Evolutionary conservation across 306 rosid genomes (phyloP).

Genomic region (Alnus rubra): DNA sequence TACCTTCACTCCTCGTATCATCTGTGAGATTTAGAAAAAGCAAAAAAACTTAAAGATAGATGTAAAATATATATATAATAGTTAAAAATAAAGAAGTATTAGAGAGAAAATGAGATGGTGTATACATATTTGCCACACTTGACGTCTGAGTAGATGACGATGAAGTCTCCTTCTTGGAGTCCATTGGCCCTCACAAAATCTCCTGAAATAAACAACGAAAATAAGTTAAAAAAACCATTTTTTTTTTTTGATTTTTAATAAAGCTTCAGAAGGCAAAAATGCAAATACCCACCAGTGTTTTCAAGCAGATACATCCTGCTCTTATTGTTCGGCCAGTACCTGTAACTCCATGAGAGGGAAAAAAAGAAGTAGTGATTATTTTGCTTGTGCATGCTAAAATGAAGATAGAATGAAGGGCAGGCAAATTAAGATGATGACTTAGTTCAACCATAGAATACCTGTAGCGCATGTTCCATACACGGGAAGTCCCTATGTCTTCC

Average conservation of each 20-base stretch:
- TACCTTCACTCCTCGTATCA: conserved; percentile 98
- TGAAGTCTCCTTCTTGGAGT: conserved; percentile 98
- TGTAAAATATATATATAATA: too few species aligned
- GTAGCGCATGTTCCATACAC: conserved; percentile 97
- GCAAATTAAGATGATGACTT: neutral
- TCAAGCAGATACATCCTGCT: conserved; percentile 99
- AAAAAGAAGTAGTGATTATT: conserved; percentile 21
- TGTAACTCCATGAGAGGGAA: conserved; percentile 52
- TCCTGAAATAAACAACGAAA: conserved; percentile 40
- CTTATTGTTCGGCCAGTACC: conserved; percentile 99
- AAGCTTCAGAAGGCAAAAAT: neutral
- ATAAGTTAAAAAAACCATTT: neutral
- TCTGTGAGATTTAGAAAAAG: conserved; percentile 26
- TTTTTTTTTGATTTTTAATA: neutral
- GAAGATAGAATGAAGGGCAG: neutral
- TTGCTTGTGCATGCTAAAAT: neutral
- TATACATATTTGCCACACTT: conserved; percentile 83
- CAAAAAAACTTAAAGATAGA: too few species aligned
- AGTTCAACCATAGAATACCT: conserved; percentile 43
- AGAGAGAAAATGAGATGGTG: too few species aligned
- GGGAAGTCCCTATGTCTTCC: conserved; percentile 95
- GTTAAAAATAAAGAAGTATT: too few species aligned
- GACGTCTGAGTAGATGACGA: conserved; percentile 86
- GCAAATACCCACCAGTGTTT: conserved; percentile 70
- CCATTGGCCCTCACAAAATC: conserved; percentile 98